phyloP scores from a whole-genome alignment of 2,329 filamentous ascomycete species.

The Xylariaceae sp. region DNA sequence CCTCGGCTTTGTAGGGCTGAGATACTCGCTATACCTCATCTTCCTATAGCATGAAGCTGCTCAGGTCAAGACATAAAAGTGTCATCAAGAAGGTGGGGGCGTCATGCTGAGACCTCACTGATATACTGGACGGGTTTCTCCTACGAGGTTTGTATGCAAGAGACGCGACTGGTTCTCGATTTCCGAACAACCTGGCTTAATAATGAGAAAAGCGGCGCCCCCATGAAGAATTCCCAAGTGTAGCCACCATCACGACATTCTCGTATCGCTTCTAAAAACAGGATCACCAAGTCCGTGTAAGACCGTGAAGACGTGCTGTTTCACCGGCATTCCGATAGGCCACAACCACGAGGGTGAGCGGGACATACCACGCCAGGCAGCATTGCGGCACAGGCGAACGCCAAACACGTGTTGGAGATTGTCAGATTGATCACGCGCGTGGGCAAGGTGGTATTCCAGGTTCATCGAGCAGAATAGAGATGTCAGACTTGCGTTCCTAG shows the following conservation, averaged over 20 bases:
- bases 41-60: not conserved
- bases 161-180: not conserved
- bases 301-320: slow-evolving; percentile 6
- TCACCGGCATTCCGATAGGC: slow-evolving; percentile 7
- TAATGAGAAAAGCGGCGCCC: not conserved
- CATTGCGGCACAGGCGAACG: not conserved
- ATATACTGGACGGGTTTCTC: not conserved
- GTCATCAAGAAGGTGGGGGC: too few relatives aligned
- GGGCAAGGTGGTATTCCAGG: not conserved
- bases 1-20: slow-evolving; percentile 24
- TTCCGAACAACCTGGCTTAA: not conserved
- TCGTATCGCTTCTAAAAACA: slow-evolving; percentile 13
- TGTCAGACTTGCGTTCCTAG: too few relatives aligned
- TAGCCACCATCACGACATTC: not conserved
- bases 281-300: slow-evolving; percentile 3
- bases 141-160: not conserved
- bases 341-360: not conserved
- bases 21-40: not conserved
- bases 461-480: too few relatives aligned
- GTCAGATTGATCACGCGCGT: not conserved
- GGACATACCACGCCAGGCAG: not conserved
- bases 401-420: not conserved
- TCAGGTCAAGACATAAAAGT: not conserved
- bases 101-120: not conserved
- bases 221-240: not conserved